Evolutionary conservation across 2,329 filamentous ascomycete species (phyloP), one percentile per base, ranked within the genome.

Genomic region (Neoscytalidium dimidiatum): DNA sequence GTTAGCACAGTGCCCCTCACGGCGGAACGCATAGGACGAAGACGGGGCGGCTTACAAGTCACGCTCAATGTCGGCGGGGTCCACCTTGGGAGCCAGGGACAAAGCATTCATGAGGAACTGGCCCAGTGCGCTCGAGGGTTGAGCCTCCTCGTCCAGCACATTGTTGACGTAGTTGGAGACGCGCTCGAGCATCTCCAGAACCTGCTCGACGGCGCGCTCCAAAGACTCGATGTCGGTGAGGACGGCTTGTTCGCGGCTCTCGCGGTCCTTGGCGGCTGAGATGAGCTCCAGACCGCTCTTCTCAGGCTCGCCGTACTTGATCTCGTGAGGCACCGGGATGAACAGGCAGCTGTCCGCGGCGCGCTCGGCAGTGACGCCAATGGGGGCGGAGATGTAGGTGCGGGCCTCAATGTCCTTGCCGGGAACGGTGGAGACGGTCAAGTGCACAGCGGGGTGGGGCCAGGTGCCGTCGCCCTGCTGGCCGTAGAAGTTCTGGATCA

Each of bases 401-500:
- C 92, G 88, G 65, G 93, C 92, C 80, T 94, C 90, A 71, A 98
- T 92, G 71, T 95, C 90, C 81, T 92, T 86, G 73, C 94, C 94
- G 48, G 95, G 88, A 70, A 93, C 89, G 67, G 94, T 97, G 68
- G 90, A 93, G 71, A 98, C 92, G 68, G 95, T 99, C 79, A 99
- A 85, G 82, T 99, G 95, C 57, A 99, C 90, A 69, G 95, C 94
- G n/a, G 95, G 95, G 81, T 97, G 92, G 62, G 95, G 95, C 84
- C 91, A 97, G 65, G 95, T 99, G 77, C 95, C 95, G 69, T 97
- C 96, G 75, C 96, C 95, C 75, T 96, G 93, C 76, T 92, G 92
- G 76, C 91, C 92, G 85, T 98, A 99, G 85, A 98, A 99, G 86
- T 99, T 99, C 83, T 99, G 95, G 81, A 97, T 99, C 74, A 99